Evolutionary conservation across 2,329 filamentous ascomycete genomes (phyloP).

Genomic region (Xenosphaeropsis pyriputrescens): DNA sequence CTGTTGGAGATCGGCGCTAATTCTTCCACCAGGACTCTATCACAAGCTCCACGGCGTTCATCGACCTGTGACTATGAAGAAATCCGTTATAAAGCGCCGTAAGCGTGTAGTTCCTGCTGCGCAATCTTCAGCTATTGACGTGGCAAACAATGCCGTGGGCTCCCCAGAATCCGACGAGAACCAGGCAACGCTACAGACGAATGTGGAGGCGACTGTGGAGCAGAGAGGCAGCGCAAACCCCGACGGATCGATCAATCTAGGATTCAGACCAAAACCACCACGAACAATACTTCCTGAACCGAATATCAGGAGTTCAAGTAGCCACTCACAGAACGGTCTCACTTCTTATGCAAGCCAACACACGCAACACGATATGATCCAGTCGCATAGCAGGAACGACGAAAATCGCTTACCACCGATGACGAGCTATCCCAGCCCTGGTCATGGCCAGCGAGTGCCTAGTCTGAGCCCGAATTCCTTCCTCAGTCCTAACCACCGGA

Average conservation of each 20-base stretch:
- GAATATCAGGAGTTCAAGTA: slow-evolving; percentile 7
- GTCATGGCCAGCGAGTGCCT: slow-evolving; percentile 30
- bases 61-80: slow-evolving; percentile 96
- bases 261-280: slow-evolving; percentile 30
- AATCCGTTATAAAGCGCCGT: slow-evolving; percentile 86
- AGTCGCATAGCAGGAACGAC: slow-evolving; percentile 27
- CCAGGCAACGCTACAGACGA: slow-evolving; percentile 6
- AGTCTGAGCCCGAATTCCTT: slow-evolving; percentile 47
- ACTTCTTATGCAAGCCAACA: slow-evolving; percentile 24
- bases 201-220: slow-evolving; percentile 5
- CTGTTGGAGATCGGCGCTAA: slow-evolving; percentile 4
- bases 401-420: slow-evolving; percentile 43
- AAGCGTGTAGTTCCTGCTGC: slow-evolving; percentile 79
- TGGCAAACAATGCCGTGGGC: slow-evolving; percentile 17
- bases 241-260: slow-evolving; percentile 51
- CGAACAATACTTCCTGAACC: slow-evolving; percentile 15
- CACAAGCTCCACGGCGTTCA: slow-evolving; percentile 93
- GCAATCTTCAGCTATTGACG: slow-evolving; percentile 30
- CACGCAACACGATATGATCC: slow-evolving; percentile 18
- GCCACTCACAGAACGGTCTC: slow-evolving; percentile 27
- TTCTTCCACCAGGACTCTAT: slow-evolving; percentile 54
- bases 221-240: slow-evolving; percentile 43
- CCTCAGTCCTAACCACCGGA: slow-evolving; percentile 37
- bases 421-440: slow-evolving; percentile 16
- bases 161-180: slow-evolving; percentile 19